Evolutionary conservation across 2,329 filamentous ascomycete genomes (phyloP).

Genomic region (Mariannaea elegans): DNA sequence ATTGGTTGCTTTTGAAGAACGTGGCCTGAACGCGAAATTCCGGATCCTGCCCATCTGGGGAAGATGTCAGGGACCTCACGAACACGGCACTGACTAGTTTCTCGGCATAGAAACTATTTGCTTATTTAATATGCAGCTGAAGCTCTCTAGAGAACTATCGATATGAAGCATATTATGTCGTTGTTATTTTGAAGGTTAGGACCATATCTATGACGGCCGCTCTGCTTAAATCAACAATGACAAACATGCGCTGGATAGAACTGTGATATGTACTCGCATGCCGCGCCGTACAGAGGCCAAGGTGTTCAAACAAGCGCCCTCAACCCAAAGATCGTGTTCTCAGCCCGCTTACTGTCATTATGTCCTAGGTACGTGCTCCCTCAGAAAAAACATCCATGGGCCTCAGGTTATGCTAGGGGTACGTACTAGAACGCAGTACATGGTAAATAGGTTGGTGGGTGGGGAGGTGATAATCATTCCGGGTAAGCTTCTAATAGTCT

Average conservation of each 20-base stretch:
- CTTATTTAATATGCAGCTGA: neutral
- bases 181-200: too few relatives aligned
- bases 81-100: too few relatives aligned
- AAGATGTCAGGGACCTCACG: neutral
- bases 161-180: too few relatives aligned
- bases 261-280: neutral
- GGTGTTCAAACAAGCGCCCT: slow-evolving; percentile 2
- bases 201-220: too few relatives aligned
- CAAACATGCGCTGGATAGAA: neutral
- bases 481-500: slow-evolving; percentile 26
- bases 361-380: too few relatives aligned
- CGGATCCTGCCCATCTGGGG: slow-evolving; percentile 3
- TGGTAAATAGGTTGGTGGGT: slow-evolving; percentile 26
- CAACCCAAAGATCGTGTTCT: slow-evolving; percentile 5
- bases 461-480: slow-evolving; percentile 17
- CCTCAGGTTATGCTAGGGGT: too few relatives aligned
- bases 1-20: slow-evolving; percentile 23
- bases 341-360: slow-evolving; percentile 4
- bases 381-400: slow-evolving; percentile 8
- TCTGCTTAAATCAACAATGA: neutral
- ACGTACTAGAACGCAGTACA: too few relatives aligned
- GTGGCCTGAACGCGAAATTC: slow-evolving; percentile 21
- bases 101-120: neutral
- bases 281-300: neutral
- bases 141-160: neutral